phyloP scores from a whole-genome alignment of 306 rosid species.

The Cucumis sativus region Cucumber_9930_V3 NC_026656.2:17113001-17113500 shows the following conservation, averaged over 20 bases:
- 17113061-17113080: constrained; percentile 13
- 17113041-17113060: constrained; percentile 47
- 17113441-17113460: too few relatives aligned
- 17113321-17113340: too few relatives aligned
- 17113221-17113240: constrained; percentile 70
- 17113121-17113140: neutral
- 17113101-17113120: neutral
- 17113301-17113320: too few relatives aligned
- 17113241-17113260: constrained; percentile 26
- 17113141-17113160: neutral
- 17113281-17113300: neutral
- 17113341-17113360: too few relatives aligned
- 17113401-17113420: too few relatives aligned
- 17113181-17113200: constrained; percentile 1
- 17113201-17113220: constrained; percentile 38
- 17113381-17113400: too few relatives aligned
- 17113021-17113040: neutral
- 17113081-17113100: neutral
- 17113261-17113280: neutral
- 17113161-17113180: neutral
- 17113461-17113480: too few relatives aligned
- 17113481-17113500: too few relatives aligned
- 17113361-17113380: too few relatives aligned
- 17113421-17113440: too few relatives aligned
- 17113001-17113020: neutral